Conservation (phyloP, 179 eudicot species). For the Camellia oleifera region DNA sequence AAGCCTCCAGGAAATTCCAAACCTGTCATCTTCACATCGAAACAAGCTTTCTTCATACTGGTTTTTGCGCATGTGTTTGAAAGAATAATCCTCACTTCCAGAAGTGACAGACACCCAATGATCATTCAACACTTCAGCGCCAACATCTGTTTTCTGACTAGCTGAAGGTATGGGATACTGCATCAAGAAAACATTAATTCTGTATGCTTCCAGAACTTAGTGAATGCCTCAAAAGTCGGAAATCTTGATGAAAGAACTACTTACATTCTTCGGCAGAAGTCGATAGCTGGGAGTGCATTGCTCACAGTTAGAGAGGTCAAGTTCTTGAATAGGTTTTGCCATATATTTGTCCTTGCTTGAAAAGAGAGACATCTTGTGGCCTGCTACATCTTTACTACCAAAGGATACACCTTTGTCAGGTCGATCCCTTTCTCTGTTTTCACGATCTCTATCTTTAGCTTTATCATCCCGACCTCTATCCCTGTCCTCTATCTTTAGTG, state of each 20-base stretch:
- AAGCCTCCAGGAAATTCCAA: constrained; percentile 10
- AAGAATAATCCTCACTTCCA: constrained; percentile 91
- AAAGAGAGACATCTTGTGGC: constrained; percentile 31
- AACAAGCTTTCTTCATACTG: constrained; percentile 93
- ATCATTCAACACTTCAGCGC: constrained; percentile 74
- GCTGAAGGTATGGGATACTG: constrained; percentile 84
- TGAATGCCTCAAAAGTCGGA: background rate
- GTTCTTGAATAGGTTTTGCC: constrained; percentile 92
- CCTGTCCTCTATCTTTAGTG: constrained; percentile 50
- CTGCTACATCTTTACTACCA: constrained; percentile 31
- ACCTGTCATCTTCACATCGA: constrained; percentile 97
- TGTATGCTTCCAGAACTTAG: background rate
- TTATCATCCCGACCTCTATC: constrained; percentile 46
- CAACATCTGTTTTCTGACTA: constrained; percentile 73
- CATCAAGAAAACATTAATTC: constrained; percentile 13
- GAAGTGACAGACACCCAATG: constrained; percentile 93
- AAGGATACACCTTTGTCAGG: constrained; percentile 25
- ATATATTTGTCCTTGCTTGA: constrained; percentile 66
- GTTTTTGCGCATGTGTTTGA: constrained; percentile 91
- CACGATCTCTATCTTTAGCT: constrained; percentile 44
- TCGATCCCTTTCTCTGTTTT: constrained; percentile 41
- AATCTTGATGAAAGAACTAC: constrained; percentile 14
- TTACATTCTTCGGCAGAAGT: constrained; percentile 87
- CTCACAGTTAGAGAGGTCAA: constrained; percentile 91
- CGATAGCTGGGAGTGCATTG: constrained; percentile 97